A percentile compares a stretch with the other conserved stretches of the same genome.
These are phyloP conservation scores for Ustilago curta DNA, from an alignment of 1,284 basidiomycete species.

Conservation along the genomic window DNA sequence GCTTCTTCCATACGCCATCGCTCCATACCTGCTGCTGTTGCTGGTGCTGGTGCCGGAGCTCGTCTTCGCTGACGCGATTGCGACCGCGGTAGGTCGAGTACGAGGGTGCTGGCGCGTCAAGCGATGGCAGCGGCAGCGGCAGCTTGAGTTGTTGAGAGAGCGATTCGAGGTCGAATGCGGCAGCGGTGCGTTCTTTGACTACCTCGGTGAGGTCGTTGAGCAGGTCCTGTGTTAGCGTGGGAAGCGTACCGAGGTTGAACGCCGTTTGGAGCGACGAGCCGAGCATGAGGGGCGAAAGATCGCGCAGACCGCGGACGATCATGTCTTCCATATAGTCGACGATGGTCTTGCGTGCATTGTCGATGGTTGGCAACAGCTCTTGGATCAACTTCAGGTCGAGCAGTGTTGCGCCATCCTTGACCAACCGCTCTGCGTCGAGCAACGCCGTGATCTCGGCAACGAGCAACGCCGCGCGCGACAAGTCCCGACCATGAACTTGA, in stretches of 20 bases:
- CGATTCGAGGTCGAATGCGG: constrained; percentile 84
- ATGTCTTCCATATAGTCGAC: constrained; percentile 63
- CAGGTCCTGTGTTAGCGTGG: constrained; percentile 83
- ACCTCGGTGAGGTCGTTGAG: constrained; percentile 84
- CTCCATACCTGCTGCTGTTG: constrained; percentile 76
- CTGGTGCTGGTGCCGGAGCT: constrained; percentile 82
- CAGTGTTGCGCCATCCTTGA: constrained; percentile 58
- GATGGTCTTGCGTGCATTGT: constrained; percentile 42
- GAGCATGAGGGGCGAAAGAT: constrained; percentile 74
- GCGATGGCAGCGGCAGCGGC: constrained; percentile 15
- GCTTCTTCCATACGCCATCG: constrained; percentile 81
- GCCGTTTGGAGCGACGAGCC: constrained; percentile 93
- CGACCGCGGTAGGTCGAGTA: constrained; percentile 30
- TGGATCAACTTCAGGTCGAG: constrained; percentile 40
- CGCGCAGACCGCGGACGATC: constrained; percentile 57
- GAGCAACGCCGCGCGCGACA: constrained; percentile 48
- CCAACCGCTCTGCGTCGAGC: background rate
- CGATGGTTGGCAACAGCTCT: constrained; percentile 37
- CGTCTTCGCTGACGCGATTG: constrained; percentile 76
- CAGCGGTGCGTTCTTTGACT: constrained; percentile 80
- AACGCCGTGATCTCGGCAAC: constrained; percentile 41
- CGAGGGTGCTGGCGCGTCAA: constrained; percentile 1
- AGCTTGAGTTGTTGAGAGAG: constrained; percentile 82
- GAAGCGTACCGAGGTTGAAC: constrained; percentile 87
- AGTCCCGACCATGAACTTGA: constrained; percentile 43